These are phyloP conservation scores for Durotheca rogersii DNA, from an alignment of 495 filamentous ascomycete genomes.

Conservation along the genomic window DNA sequence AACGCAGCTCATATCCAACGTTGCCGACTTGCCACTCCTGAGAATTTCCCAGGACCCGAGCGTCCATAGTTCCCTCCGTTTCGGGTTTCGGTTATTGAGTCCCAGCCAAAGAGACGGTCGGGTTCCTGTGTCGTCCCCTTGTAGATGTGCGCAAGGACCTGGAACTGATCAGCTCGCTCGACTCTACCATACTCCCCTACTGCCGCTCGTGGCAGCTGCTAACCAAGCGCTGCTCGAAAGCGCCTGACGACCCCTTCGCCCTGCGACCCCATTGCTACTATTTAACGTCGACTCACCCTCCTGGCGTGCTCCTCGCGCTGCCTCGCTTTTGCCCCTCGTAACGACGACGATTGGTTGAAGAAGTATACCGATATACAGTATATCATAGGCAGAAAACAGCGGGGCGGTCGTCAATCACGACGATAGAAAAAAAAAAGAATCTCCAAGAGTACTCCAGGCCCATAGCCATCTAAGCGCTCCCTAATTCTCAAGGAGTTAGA, in stretches of 20 bases:
- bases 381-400: not conserved
- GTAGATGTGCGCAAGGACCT: constrained; percentile 28
- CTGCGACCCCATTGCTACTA: constrained; percentile 11
- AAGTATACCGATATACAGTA: not conserved
- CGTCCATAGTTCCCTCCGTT: constrained; percentile 1
- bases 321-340: not conserved
- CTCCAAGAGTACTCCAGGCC: constrained; percentile 17
- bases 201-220: constrained; percentile 20
- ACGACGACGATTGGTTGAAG: constrained; percentile 1
- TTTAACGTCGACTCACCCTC: no score
- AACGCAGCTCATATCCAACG: not conserved
- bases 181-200: constrained; percentile 18
- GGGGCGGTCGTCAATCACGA: constrained; percentile 7
- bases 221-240: constrained; percentile 10
- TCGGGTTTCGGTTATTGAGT: constrained; percentile 7
- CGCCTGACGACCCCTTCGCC: constrained; percentile 22
- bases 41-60: not conserved
- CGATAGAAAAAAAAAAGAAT: constrained; percentile 21
- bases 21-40: not conserved
- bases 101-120: not conserved
- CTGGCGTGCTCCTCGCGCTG: not conserved
- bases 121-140: constrained; percentile 7
- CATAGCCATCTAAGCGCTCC: not conserved
- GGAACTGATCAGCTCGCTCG: constrained; percentile 11
- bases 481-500: constrained; percentile 11